Evolutionary conservation across 164 flowering plant species (phyloP), one percentile per base, ranked within the genome.

Genomic region (Annona squamosa): DNA sequence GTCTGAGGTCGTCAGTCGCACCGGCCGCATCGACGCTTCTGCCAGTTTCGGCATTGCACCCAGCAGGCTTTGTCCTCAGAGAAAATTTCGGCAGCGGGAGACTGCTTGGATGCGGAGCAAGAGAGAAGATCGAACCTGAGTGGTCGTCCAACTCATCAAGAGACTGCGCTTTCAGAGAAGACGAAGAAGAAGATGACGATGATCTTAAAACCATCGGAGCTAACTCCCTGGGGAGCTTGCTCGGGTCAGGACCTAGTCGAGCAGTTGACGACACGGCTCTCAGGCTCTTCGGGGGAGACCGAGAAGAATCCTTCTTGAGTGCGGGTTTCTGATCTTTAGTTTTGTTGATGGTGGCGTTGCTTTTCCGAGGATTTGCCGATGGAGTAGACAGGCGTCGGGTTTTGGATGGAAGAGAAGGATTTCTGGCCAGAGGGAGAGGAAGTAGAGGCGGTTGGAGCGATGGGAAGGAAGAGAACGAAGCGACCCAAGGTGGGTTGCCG

Each of bases 101-200:
- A 80, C 97, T 87, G 73, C 94, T 91, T 5, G 97, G 94, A 12
- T 88, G 92, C 26, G 93, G 93, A 61, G 97, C 82, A 4, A 83
- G 77, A 7, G 78, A 67, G 52, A 80, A 80, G 52, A 79, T 67
- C 1, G 81, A 78, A 59, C 82, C 84, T 1, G 86, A 76, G 43
- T 79, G 75, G 74, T 44, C 72, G 3, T 84, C 87, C 72, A 66
- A 66, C 43, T 3, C 45, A 17, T 17, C 37, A 17, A 37, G 43
- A 12, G 65, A 59, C 44, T 65, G 16, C 13, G 12, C 43, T 62
- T 59, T n/a, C 47, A 71, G 19, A 6, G 52, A 10, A 69, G 52
- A 6, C 37, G 37, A 26, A 26, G 37, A 26, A 26, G 37, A 26
- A 57, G 44, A 26, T 4, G n/a, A 0, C 42, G 26, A 4, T 46